Conservation (phyloP, 2,329 filamentous ascomycete species). For the Ceratocystis cacaofunesta region DNA sequence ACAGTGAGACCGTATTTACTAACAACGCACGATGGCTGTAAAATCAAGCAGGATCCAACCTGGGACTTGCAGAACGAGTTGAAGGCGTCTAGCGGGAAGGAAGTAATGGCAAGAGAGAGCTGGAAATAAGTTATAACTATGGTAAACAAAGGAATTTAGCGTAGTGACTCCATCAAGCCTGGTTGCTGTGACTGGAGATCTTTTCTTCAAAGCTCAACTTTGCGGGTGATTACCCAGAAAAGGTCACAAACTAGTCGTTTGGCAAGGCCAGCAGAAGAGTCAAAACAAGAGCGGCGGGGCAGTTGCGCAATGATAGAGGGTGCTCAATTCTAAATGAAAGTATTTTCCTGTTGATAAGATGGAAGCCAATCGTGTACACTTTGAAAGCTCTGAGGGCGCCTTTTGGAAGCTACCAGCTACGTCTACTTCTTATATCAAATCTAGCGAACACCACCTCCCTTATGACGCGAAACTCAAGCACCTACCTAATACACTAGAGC, state of each 20-base stretch:
- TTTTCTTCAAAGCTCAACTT: background rate
- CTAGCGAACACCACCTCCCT: background rate
- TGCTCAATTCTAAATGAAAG: no score
- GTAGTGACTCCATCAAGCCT: background rate
- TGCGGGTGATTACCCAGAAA: background rate
- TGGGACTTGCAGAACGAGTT: no score
- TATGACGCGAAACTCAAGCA: background rate
- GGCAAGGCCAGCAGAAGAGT: background rate
- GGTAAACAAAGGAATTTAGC: background rate
- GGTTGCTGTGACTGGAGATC: background rate
- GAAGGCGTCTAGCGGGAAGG: background rate
- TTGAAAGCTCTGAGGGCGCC: background rate
- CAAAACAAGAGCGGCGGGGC: background rate
- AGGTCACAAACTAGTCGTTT: background rate
- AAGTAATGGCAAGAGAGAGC: background rate
- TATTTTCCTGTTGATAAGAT: no score
- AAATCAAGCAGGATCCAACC: background rate
- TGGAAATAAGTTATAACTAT: background rate
- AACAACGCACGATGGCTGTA: background rate
- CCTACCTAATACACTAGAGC: background rate
- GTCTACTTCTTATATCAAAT: background rate
- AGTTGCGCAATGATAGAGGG: no score
- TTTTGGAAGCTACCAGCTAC: background rate
- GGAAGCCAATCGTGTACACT: no score
- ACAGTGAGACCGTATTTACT: background rate